These are phyloP conservation scores for Entomortierella beljakovae DNA, from an alignment of 192 early-diverging fungal species.

Conservation along the genomic window DNA sequence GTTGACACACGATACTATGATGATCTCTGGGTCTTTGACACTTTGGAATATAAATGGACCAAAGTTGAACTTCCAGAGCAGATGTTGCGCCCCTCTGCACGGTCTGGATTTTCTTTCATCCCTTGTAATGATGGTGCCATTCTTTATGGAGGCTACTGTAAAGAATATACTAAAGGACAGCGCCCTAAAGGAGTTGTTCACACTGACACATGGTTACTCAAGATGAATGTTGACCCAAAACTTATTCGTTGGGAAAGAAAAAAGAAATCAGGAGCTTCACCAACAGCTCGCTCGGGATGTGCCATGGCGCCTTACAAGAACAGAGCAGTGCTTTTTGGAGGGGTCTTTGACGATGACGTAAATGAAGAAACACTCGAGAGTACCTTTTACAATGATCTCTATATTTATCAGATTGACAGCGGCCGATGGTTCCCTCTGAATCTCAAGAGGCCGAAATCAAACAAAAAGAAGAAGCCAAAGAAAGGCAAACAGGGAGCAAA, in stretches of 20 bases:
- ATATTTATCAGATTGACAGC: constrained; percentile 67
- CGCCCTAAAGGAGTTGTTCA: constrained; percentile 68
- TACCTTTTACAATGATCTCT: constrained; percentile 71
- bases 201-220: constrained; percentile 65
- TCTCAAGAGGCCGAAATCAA: constrained; percentile 57
- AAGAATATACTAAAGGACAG: constrained; percentile 70
- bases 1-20: constrained; percentile 67
- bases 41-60: constrained; percentile 63
- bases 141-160: constrained; percentile 80
- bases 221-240: constrained; percentile 69
- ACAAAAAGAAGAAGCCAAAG: constrained; percentile 55
- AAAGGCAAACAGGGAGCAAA: constrained; percentile 35
- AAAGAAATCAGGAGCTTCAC: constrained; percentile 64
- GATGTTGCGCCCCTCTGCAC: constrained; percentile 48
- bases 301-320: constrained; percentile 70
- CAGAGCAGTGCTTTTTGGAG: constrained; percentile 69
- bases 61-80: constrained; percentile 53
- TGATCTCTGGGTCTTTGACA: constrained; percentile 78
- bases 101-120: constrained; percentile 73
- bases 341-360: constrained; percentile 74
- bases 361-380: constrained; percentile 70
- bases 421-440: constrained; percentile 72
- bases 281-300: constrained; percentile 55
- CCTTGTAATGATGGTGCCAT: constrained; percentile 64
- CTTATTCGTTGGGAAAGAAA: constrained; percentile 70